A percentile compares a stretch with the other conserved stretches of the same genome.
Conservation (phyloP, 768 basidiomycete genomes). For the Porpolomopsis calyptriformis region DNA sequence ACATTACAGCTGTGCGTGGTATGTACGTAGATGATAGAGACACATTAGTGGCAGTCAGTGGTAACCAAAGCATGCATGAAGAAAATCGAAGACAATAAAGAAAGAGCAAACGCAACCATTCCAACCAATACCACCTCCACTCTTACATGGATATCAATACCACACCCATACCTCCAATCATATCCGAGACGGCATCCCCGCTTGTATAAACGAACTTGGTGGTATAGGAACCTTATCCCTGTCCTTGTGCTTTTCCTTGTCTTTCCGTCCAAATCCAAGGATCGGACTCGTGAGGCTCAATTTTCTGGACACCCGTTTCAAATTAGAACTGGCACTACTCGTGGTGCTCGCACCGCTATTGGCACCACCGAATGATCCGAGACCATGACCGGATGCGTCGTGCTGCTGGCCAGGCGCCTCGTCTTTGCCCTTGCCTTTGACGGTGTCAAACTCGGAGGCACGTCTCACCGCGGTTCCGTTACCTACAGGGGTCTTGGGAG, state of each 20-base stretch:
- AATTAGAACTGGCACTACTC: conserved; percentile 15
- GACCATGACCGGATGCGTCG: conserved; percentile 8
- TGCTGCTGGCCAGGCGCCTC: conserved; percentile 6
- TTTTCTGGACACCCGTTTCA: conserved; percentile 46
- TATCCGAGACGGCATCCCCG: not conserved
- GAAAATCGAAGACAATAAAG: too few species aligned
- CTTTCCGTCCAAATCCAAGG: conserved; percentile 45
- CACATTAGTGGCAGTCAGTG: not conserved
- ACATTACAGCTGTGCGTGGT: not conserved
- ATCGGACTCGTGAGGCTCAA: conserved; percentile 57
- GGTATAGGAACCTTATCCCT: conserved; percentile 21
- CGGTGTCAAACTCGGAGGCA: not conserved
- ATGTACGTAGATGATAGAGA: not conserved
- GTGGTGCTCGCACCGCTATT: conserved; percentile 9
- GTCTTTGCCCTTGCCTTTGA: not conserved
- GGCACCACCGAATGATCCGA: conserved; percentile 11
- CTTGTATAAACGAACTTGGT: conserved; percentile 11
- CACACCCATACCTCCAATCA: not conserved
- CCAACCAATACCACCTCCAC: too few species aligned
- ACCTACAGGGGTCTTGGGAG: conserved; percentile 11
- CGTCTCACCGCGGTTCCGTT: conserved; percentile 10
- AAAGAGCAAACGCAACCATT: too few species aligned
- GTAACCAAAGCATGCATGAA: not conserved
- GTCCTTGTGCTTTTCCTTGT: conserved; percentile 41
- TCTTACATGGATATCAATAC: not conserved